These are phyloP conservation scores for Cryptococcus jaspeensis DNA, from an alignment of 1,284 basidiomycete genomes.

Conservation along the genomic window DNA sequence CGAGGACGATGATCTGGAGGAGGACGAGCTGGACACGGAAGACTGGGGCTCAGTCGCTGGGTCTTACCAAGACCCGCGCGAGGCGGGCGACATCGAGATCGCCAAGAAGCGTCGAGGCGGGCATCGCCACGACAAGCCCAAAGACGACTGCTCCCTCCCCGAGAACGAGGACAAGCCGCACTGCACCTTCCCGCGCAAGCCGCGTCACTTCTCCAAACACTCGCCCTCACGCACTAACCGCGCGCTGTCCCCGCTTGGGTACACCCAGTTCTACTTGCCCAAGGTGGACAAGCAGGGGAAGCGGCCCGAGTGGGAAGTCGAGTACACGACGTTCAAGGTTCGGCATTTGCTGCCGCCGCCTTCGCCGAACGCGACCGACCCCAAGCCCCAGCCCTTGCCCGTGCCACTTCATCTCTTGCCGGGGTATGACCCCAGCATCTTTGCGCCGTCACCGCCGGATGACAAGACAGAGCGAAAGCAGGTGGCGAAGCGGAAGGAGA, in stretches of 20 bases:
- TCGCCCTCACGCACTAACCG: conserved; percentile 43
- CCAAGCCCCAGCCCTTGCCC: conserved; percentile 49
- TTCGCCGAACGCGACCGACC: conserved; percentile 14
- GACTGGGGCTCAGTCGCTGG: conserved; percentile 1
- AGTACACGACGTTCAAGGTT: conserved; percentile 69
- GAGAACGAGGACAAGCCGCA: conserved; percentile 51
- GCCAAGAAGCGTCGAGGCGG: conserved; percentile 32
- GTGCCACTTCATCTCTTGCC: conserved; percentile 69
- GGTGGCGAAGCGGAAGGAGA: conserved; percentile 15
- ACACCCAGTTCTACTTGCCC: conserved; percentile 71
- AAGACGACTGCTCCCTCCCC: conserved; percentile 39
- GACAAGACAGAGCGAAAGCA: background rate
- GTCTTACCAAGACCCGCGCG: conserved; percentile 1
- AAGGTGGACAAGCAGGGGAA: conserved; percentile 59
- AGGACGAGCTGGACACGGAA: conserved; percentile 12
- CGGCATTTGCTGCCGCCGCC: conserved; percentile 49
- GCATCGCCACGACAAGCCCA: conserved; percentile 37
- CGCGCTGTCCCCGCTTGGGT: conserved; percentile 42
- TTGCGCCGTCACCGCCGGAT: conserved; percentile 1
- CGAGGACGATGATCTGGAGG: conserved; percentile 19
- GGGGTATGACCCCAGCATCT: conserved; percentile 36
- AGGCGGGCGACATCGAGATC: conserved; percentile 5
- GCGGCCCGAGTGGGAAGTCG: conserved; percentile 69
- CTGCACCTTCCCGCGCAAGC: conserved; percentile 45
- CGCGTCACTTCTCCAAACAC: conserved; percentile 42